A percentile compares a stretch with the other conserved stretches of the same genome.
Conservation (phyloP, 1,139 yeast genomes). For the Diutina mesorugosa region DNA sequence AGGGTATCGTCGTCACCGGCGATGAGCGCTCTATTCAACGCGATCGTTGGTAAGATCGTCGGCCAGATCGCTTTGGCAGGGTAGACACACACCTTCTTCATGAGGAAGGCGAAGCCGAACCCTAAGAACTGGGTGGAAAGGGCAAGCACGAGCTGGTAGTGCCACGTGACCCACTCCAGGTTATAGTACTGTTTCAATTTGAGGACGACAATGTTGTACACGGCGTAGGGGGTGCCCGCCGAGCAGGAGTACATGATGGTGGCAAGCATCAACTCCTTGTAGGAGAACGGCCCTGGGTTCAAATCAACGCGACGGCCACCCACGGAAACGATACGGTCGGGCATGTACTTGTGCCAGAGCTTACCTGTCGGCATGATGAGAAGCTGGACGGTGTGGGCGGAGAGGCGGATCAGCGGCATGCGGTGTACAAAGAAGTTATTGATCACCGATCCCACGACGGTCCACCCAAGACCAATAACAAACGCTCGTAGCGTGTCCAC, state of each 20-base stretch:
- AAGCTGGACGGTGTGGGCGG: constrained; percentile 30
- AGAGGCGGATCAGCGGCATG: constrained; percentile 25
- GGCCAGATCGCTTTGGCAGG: constrained; percentile 37
- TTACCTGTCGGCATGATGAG: constrained; percentile 28
- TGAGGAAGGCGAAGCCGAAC: constrained; percentile 33
- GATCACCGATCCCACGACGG: constrained; percentile 26
- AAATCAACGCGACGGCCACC: constrained; percentile 15
- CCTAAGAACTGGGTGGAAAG: constrained; percentile 33
- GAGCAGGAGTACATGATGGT: constrained; percentile 34
- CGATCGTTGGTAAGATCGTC: constrained; percentile 30
- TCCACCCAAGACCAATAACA: constrained; percentile 28
- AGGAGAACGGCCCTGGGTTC: constrained; percentile 30
- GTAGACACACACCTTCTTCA: constrained; percentile 30
- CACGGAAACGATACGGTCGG: neutral
- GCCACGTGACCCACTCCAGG: constrained; percentile 28
- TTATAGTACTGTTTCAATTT: constrained; percentile 31
- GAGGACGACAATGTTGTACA: constrained; percentile 31
- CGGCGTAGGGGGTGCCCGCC: constrained; percentile 30
- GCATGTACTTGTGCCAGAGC: constrained; percentile 20
- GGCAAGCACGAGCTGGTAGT: constrained; percentile 23
- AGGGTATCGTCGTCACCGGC: neutral
- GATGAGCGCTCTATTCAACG: constrained; percentile 21
- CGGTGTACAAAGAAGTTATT: constrained; percentile 33
- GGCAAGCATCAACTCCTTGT: constrained; percentile 20
- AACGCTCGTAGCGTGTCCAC: constrained; percentile 31